A percentile compares a stretch with the other conserved stretches of the same genome.
Conservation (phyloP, 148 eudicot genomes). For the Fagopyrum homotropicum region DNA sequence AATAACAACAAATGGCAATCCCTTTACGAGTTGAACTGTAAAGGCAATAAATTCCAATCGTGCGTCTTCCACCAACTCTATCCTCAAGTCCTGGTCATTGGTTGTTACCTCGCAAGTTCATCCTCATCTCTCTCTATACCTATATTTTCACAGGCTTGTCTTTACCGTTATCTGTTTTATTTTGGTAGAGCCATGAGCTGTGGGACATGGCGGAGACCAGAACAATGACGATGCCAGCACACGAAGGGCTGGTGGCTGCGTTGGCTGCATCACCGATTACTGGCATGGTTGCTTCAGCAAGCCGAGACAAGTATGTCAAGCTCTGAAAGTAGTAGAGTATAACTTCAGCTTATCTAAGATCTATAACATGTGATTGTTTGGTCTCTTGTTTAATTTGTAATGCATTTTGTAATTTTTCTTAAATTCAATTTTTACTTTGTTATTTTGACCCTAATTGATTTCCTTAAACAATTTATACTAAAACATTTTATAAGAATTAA, state of each 20-base stretch:
- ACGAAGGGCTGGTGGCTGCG: slow-evolving; percentile 16
- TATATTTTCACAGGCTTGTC: neutral
- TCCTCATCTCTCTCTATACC: neutral
- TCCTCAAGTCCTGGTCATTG: slow-evolving; percentile 44
- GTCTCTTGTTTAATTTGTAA: neutral
- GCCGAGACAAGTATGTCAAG: slow-evolving; percentile 18
- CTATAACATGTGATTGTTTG: neutral
- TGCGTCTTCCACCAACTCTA: slow-evolving; percentile 58
- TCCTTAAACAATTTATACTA: no score
- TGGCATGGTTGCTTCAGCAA: slow-evolving; percentile 19
- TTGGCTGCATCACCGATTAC: slow-evolving; percentile 15
- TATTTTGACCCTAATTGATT: no score
- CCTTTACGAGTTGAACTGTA: slow-evolving; percentile 17
- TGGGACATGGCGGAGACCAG: slow-evolving; percentile 27
- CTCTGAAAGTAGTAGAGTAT: slow-evolving; percentile 16
- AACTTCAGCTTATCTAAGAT: neutral
- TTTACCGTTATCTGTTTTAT: neutral
- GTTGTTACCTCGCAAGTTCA: slow-evolving; percentile 54
- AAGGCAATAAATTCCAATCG: slow-evolving; percentile 45
- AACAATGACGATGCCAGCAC: slow-evolving; percentile 13
- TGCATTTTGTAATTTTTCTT: slow-evolving; percentile 19
- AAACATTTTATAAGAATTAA: no score
- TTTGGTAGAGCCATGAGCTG: slow-evolving; percentile 45
- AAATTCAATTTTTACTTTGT: no score
- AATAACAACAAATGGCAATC: slow-evolving; percentile 21